Evolutionary conservation across 768 basidiomycete genomes (phyloP).

Genomic region (Russula ochroleuca): DNA sequence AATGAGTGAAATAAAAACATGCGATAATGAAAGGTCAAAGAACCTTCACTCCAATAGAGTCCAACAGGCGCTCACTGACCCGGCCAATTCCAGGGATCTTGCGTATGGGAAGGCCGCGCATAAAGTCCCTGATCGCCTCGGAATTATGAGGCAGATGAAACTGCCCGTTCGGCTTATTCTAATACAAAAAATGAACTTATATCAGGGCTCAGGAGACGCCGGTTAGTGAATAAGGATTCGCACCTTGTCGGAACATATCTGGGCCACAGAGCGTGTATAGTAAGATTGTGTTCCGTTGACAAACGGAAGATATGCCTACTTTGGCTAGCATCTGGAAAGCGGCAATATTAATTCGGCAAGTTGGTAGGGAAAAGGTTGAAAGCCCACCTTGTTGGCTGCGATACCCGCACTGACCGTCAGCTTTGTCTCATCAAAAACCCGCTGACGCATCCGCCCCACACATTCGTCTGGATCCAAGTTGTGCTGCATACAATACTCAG

Average conservation of each 20-base stretch:
- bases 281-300: not conserved
- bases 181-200: not conserved
- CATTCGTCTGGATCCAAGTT: slow-evolving; percentile 64
- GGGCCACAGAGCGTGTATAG: not conserved
- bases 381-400: slow-evolving; percentile 83
- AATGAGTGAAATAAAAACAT: not conserved
- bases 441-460: slow-evolving; percentile 69
- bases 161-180: slow-evolving; percentile 96
- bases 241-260: slow-evolving; percentile 94
- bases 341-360: not conserved
- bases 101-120: slow-evolving; percentile 76
- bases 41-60: slow-evolving; percentile 84
- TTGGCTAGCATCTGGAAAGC: slow-evolving; percentile 79
- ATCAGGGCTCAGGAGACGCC: not conserved
- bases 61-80: slow-evolving; percentile 83
- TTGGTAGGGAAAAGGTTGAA: slow-evolving; percentile 22
- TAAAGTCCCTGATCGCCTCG: slow-evolving; percentile 64
- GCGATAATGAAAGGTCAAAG: slow-evolving; percentile 16
- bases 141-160: slow-evolving; percentile 68
- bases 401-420: slow-evolving; percentile 94
- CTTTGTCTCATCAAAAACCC: slow-evolving; percentile 71
- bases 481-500: slow-evolving; percentile 71
- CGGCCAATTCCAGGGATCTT: slow-evolving; percentile 88
- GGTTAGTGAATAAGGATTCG: not conserved
- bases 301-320: slow-evolving; percentile 40